Percentiles rank a stretch among this genome's conserved stretches.
Conservation (phyloP, 2,329 filamentous ascomycete genomes). For the Fusarium sp. region DNA sequence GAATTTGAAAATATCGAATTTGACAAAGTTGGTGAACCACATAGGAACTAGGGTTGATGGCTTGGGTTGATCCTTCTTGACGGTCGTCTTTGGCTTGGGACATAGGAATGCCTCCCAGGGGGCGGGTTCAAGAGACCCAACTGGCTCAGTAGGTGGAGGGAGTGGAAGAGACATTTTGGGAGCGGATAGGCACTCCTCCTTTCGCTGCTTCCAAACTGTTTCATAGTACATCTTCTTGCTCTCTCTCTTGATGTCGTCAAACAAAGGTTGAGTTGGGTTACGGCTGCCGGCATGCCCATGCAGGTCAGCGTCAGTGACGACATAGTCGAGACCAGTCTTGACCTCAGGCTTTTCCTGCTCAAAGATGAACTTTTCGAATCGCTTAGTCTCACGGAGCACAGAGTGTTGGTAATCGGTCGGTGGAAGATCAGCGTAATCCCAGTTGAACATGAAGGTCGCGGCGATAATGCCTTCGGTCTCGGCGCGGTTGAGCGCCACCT, state of each 20-base stretch:
- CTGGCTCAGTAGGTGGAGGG: background rate
- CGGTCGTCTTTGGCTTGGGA: background rate
- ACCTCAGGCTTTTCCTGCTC: background rate
- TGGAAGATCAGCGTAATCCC: conserved; percentile 21
- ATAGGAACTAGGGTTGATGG: conserved; percentile 20
- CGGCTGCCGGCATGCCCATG: background rate
- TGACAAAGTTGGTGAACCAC: conserved; percentile 35
- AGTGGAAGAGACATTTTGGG: background rate
- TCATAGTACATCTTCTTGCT: conserved; percentile 20
- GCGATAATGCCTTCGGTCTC: conserved; percentile 34
- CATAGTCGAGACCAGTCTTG: background rate
- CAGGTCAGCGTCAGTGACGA: background rate
- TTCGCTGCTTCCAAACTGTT: conserved; percentile 19
- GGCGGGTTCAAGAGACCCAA: background rate
- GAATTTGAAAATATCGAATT: conserved; percentile 24
- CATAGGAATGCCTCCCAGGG: background rate
- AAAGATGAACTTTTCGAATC: conserved; percentile 1
- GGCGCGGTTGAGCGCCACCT: conserved; percentile 30
- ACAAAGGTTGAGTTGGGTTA: background rate
- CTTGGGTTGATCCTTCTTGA: background rate
- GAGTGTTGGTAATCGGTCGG: conserved; percentile 29
- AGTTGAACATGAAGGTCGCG: conserved; percentile 30
- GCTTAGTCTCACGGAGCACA: conserved; percentile 21
- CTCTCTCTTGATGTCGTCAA: conserved; percentile 8
- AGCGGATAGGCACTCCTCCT: background rate